Conservation (phyloP, 495 filamentous ascomycete species). For the Apodospora peruviana region DNA sequence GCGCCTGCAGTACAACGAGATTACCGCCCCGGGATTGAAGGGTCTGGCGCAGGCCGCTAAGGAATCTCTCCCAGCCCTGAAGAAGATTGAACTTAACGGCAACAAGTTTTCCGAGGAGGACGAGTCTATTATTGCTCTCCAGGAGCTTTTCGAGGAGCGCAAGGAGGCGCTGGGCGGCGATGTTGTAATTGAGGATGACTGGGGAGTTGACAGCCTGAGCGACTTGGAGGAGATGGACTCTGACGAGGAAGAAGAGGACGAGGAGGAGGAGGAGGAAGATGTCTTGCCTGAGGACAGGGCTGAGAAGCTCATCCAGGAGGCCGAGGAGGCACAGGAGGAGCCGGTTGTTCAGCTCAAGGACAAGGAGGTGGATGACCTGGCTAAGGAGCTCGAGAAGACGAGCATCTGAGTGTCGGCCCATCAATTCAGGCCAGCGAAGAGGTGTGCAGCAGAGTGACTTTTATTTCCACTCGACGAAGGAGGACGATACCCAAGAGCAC, state of each 20-base stretch:
- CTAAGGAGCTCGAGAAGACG: constrained; percentile 67
- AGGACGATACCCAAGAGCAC: constrained; percentile 24
- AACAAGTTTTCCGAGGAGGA: constrained; percentile 93
- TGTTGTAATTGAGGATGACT: constrained; percentile 57
- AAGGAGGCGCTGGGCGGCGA: constrained; percentile 59
- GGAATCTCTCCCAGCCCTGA: constrained; percentile 61
- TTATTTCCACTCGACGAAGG: constrained; percentile 6
- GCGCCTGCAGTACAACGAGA: constrained; percentile 91
- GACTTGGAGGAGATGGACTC: constrained; percentile 75
- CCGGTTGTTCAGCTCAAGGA: constrained; percentile 68
- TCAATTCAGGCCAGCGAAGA: neutral
- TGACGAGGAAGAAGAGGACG: constrained; percentile 65
- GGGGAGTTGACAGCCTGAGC: constrained; percentile 80
- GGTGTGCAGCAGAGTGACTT: constrained; percentile 2
- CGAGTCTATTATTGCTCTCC: constrained; percentile 44
- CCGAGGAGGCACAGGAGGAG: constrained; percentile 67
- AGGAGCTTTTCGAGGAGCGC: constrained; percentile 47
- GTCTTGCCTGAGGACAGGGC: constrained; percentile 56
- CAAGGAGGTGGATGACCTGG: constrained; percentile 73
- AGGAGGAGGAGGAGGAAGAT: constrained; percentile 62
- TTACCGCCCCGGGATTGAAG: constrained; percentile 67
- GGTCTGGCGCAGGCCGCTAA: constrained; percentile 60
- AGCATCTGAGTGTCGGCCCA: constrained; percentile 23
- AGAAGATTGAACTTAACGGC: constrained; percentile 87
- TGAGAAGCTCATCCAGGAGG: constrained; percentile 62